Conservation (phyloP, 352 stramenopile species). For the Globisporangium emineosum region DNA sequence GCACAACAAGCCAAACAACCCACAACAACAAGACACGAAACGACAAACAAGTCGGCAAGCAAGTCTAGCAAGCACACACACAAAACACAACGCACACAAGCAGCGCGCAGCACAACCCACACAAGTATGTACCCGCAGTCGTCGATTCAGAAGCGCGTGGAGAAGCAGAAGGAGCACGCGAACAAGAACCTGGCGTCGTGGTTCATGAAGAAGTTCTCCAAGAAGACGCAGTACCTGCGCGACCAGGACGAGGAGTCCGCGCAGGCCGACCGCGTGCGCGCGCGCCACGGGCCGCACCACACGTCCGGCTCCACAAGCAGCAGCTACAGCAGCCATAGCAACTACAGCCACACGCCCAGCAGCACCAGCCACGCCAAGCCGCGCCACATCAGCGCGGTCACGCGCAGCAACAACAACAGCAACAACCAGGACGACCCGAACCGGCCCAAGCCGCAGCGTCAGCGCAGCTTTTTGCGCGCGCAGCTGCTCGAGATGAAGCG, state of each 20-base stretch:
- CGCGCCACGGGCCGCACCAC: constrained; percentile 15
- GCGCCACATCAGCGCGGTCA: constrained; percentile 36
- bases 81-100: constrained; percentile 3
- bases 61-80: neutral
- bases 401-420: constrained; percentile 27
- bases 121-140: constrained; percentile 17
- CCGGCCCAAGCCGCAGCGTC: constrained; percentile 39
- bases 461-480: constrained; percentile 64
- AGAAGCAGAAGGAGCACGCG: constrained; percentile 53
- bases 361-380: constrained; percentile 26
- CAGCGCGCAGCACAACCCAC: neutral
- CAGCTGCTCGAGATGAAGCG: constrained; percentile 80
- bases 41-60: constrained; percentile 2
- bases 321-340: constrained; percentile 3
- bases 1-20: constrained; percentile 6
- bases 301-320: neutral
- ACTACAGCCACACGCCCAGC: constrained; percentile 11
- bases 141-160: constrained; percentile 46
- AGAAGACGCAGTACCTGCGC: constrained; percentile 53
- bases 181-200: constrained; percentile 62
- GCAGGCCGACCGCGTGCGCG: constrained; percentile 30
- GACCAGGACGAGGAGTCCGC: constrained; percentile 55
- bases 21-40: neutral
- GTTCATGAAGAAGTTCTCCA: constrained; percentile 69
- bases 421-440: constrained; percentile 19